Base-by-base conservation (phyloP, 2,329 filamentous ascomycete species). In the Colletotrichum sp. region DNA sequence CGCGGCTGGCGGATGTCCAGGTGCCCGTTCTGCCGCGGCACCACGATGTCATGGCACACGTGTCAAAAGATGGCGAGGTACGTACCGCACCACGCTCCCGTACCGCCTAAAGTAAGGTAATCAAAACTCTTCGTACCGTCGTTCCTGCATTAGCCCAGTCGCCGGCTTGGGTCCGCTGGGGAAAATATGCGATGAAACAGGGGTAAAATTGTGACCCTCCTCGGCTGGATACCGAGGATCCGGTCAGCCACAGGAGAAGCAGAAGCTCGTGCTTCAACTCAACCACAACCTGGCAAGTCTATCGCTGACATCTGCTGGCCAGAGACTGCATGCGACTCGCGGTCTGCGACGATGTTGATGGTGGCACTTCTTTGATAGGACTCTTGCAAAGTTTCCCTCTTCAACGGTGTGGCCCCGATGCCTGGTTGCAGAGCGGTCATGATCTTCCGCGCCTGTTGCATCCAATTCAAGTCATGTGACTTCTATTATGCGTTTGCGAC, bases 71-170 rank as follows among this genome's bases (percentile, higher is more conserved):
- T 34, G 62, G 4, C 8, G 13, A 15, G 69, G 34, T 64, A 72
- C 74, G 74, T 76, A 65, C 64, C 59, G 30, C 55, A 18, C 55
- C 16, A 9, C 55, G 55, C 55, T 59, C 26, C 6, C 60, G 13
- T 59, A 4, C 59, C 44, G 32, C 24, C n/a, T 60, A 67, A 55
- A 57, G 62, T 28, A 60, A 60, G 57, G 70, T 44, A 76, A 67
- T 71, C 71, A 75, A 71, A 75, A 59, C 36, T 71, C 30, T 57
- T 76, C 66, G 71, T 71, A 75, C 72, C 75, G 52, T 66, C 55
- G 75, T 76, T 75, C 75, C 75, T 76, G 75, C 75, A 76, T 76
- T 76, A 76, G 75, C 55, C 72, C 60, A 71, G 62, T 75, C 36
- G 57, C 65, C 66, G 55, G 66, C 75, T 67, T 75, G 71, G 75